phyloP scores from a whole-genome alignment of 1,139 yeast species.

The Kluyveromyces sp. region DNA sequence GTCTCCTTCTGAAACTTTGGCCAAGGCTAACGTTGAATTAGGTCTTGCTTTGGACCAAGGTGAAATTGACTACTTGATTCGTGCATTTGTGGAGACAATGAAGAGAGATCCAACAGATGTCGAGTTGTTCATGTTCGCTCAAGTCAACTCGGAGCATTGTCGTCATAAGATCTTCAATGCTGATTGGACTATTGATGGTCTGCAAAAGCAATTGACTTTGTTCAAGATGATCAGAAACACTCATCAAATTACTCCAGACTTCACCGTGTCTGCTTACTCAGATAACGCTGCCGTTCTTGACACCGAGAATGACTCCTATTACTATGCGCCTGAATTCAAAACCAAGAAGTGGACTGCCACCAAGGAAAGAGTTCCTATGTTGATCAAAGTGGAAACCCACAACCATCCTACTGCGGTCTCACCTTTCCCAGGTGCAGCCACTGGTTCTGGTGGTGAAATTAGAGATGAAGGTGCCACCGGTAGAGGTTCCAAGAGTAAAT shows the following conservation, averaged over 20 bases:
- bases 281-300: conserved; percentile 98
- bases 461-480: conserved; percentile 99
- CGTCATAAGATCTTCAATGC: conserved; percentile 99
- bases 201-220: conserved; percentile 61
- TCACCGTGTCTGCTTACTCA: conserved; percentile 88
- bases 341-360: conserved; percentile 67
- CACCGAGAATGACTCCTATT: conserved; percentile 64
- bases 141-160: conserved; percentile 98
- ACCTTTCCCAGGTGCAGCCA: conserved; percentile 99
- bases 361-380: conserved; percentile 75
- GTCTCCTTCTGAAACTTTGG: conserved; percentile 50
- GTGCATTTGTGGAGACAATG: conserved; percentile 65
- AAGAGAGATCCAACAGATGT: conserved; percentile 96
- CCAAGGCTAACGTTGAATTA: conserved; percentile 69
- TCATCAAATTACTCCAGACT: conserved; percentile 69
- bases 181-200: conserved; percentile 93
- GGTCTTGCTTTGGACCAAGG: conserved; percentile 92
- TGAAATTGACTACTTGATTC: conserved; percentile 79
- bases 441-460: conserved; percentile 99
- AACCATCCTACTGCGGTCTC: conserved; percentile 99
- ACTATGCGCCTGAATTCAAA: conserved; percentile 68
- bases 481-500: conserved; percentile 93
- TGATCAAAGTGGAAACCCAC: conserved; percentile 96
- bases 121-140: conserved; percentile 98
- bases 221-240: conserved; percentile 97